A percentile compares a stretch with the other conserved stretches of the same genome.
Evolutionary conservation across 148 eudicot species (phyloP).

Genomic region (Mesembryanthemum crystallinum): DNA sequence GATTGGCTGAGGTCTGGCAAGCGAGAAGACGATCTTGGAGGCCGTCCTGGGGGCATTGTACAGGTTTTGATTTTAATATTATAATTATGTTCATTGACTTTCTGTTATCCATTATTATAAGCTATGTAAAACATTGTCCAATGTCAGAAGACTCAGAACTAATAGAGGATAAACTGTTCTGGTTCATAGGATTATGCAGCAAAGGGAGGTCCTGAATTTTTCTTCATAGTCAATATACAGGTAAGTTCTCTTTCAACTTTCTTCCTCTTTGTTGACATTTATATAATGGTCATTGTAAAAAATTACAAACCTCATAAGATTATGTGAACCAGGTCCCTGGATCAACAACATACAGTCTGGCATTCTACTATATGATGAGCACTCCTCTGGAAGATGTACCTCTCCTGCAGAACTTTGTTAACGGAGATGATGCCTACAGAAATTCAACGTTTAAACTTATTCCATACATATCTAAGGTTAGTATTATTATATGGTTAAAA

Average conservation of each 20-base stretch:
- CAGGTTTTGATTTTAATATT: constrained; percentile 38
- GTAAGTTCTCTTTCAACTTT: constrained; percentile 20
- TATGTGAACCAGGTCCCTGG: constrained; percentile 57
- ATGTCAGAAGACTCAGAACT: background rate
- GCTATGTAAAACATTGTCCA: background rate
- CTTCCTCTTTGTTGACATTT: background rate
- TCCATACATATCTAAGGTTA: constrained; percentile 64
- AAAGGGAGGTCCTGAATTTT: constrained; percentile 63
- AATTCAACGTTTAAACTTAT: constrained; percentile 72
- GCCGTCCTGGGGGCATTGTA: constrained; percentile 62
- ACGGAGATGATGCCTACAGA: constrained; percentile 62
- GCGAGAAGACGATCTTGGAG: constrained; percentile 68
- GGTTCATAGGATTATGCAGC: constrained; percentile 55
- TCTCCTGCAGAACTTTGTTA: constrained; percentile 51
- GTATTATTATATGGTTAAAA: constrained; percentile 8
- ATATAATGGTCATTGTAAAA: no score
- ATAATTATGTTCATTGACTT: background rate
- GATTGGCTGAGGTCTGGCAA: constrained; percentile 69
- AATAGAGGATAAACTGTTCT: background rate
- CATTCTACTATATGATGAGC: constrained; percentile 54
- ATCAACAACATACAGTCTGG: constrained; percentile 60
- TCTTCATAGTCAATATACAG: constrained; percentile 68
- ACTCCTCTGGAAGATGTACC: constrained; percentile 56
- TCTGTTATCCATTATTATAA: background rate
- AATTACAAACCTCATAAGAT: background rate